A percentile compares a stretch with the other conserved stretches of the same genome.
Evolutionary conservation across 2,329 filamentous ascomycete genomes (phyloP).

Genomic region (Exophiala sp.): DNA sequence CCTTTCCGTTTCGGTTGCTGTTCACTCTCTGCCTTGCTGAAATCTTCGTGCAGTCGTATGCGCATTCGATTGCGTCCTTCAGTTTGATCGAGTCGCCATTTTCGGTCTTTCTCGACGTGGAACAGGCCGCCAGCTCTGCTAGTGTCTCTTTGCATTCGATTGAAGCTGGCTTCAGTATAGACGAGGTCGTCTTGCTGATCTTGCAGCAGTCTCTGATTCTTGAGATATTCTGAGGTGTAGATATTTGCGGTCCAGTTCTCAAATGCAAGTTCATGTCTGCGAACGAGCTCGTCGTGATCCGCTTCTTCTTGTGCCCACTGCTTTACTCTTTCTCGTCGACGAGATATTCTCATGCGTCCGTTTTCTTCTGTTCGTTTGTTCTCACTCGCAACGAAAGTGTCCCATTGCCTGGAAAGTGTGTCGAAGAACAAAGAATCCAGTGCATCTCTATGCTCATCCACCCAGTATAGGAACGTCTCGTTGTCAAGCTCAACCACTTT

Average conservation of each 20-base stretch:
- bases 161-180: conserved; percentile 72
- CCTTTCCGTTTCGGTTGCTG: conserved; percentile 75
- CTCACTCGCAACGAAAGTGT: conserved; percentile 77
- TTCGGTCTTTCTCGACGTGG: conserved; percentile 59
- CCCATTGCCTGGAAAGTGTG: conserved; percentile 77
- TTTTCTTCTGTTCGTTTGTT: conserved; percentile 77
- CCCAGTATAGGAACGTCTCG: conserved; percentile 80
- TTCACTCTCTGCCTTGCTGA: conserved; percentile 45
- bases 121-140: conserved; percentile 78
- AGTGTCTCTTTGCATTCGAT: conserved; percentile 74
- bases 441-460: conserved; percentile 74
- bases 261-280: conserved; percentile 82
- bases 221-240: conserved; percentile 84
- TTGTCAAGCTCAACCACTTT: conserved; percentile 86
- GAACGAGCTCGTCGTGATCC: conserved; percentile 66
- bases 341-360: conserved; percentile 65
- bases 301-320: conserved; percentile 71
- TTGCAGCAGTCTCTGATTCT: conserved; percentile 82
- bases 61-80: conserved; percentile 96
- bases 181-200: conserved; percentile 88
- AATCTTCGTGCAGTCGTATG: conserved; percentile 76
- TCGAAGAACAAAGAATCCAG: conserved; percentile 81
- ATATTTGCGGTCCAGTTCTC: conserved; percentile 95
- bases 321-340: conserved; percentile 76
- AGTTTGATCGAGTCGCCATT: conserved; percentile 92